Base-by-base conservation (phyloP, 2,329 filamentous ascomycete genomes). In the Phyllosticta citribraziliensis region DNA sequence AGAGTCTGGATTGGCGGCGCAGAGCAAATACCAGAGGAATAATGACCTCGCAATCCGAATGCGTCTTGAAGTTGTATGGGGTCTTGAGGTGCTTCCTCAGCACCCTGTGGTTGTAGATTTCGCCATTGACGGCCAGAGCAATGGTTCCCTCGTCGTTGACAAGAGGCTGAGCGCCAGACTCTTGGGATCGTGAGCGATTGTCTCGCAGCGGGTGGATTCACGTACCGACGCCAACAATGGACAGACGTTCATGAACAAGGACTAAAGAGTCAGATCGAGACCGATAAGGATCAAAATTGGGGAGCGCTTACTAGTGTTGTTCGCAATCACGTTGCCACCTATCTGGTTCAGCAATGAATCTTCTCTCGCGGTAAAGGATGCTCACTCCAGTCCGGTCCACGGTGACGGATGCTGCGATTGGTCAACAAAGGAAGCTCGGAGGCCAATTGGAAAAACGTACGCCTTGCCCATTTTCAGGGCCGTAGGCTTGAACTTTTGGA, bases 21-120 rank as follows among this genome's bases (percentile, higher is more conserved):
- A 24, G 22, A 52, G 47, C 61, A 76, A 85, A 73, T 83, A 95
- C 91, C 82, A 99, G 77, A 67, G 95, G 94, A 73, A 99, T 96
- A 76, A 99, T 96, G 73, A 99, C 93, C 78, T 99, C 94, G 78
- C 94, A 99, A 73, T 99, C 94, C 47, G 93, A 97, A 73, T 94
- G 88, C 66, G 94, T 99, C 86, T 97, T 97, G 86, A 97, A 99
- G 76, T 92, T 87, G 78, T 97, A 97, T 47, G 86, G 84, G 63
- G 81, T 85, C 78, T 90, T 90, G 70, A 97, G 80, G 69, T 81
- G 81, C 79, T 97, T 97, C 73, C 94, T 88, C 71, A 99, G 82
- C 71, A 96, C 84, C 73, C 93, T 89, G 80, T 99, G 94, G 86
- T 99, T 99, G 84, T 99, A 99, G 75, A 99, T 99, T 76, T 99